A percentile compares a stretch with the other conserved stretches of the same genome.
Evolutionary conservation across 352 stramenopile species (phyloP).

Genomic region (Globisporangium abappressorium): DNA sequence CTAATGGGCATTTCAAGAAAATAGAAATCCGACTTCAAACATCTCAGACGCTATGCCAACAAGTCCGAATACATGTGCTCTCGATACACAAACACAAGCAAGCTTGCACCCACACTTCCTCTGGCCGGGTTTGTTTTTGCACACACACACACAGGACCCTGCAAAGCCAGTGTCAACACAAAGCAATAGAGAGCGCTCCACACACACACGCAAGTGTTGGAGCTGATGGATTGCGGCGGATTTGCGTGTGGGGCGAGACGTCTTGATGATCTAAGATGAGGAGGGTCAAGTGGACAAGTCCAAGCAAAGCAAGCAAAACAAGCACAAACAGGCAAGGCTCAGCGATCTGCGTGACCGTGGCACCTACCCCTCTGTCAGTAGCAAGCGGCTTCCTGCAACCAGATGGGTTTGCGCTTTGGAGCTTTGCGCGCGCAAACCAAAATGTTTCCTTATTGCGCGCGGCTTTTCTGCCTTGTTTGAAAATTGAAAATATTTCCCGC

Average conservation of each 20-base stretch:
- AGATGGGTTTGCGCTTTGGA: slow-evolving; percentile 3
- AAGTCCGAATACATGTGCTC: not conserved
- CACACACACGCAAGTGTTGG: not conserved
- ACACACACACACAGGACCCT: not conserved
- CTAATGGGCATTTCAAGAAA: slow-evolving; percentile 1
- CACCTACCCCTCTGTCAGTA: slow-evolving; percentile 1
- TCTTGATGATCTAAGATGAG: slow-evolving; percentile 1
- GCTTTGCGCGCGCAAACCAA: slow-evolving; percentile 1
- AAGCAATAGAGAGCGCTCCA: not conserved
- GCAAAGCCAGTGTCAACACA: slow-evolving; percentile 1
- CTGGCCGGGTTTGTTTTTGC: not conserved
- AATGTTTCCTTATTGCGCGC: not conserved
- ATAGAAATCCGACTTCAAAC: slow-evolving; percentile 7
- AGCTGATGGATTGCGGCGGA: not conserved
- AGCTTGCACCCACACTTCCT: too few species aligned
- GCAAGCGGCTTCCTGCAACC: slow-evolving; percentile 2
- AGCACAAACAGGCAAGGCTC: not conserved
- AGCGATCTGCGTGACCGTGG: not conserved
- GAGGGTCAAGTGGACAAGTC: not conserved
- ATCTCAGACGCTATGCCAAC: not conserved
- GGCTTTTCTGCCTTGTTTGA: not conserved
- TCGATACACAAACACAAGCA: not conserved
- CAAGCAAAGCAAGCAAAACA: not conserved
- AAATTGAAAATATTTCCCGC: not conserved
- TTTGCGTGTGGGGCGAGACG: not conserved